These are phyloP conservation scores for Pseudofabraea citricarpa DNA, from an alignment of 2,329 filamentous ascomycete genomes.

Conservation along the genomic window DNA sequence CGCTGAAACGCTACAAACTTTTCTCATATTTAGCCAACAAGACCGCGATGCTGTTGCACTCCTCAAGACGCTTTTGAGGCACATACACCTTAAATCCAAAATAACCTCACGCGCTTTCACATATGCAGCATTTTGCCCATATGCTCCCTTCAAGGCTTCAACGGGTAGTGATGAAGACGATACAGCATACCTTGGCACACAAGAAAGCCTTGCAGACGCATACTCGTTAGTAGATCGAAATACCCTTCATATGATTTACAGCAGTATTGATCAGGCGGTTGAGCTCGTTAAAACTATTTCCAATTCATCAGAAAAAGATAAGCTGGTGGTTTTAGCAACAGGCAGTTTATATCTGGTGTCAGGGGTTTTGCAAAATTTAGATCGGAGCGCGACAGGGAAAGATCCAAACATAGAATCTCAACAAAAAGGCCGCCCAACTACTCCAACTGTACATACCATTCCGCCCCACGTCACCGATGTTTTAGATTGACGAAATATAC, in stretches of 20 bases:
- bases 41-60: conserved; percentile 69
- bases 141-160: conserved; percentile 53
- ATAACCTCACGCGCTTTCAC: conserved; percentile 46
- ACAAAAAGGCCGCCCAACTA: too few species aligned
- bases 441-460: too few species aligned
- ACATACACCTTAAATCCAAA: not conserved
- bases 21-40: conserved; percentile 90
- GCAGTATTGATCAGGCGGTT: conserved; percentile 70
- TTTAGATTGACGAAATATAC: too few species aligned
- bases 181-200: conserved; percentile 54
- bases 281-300: conserved; percentile 39
- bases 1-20: conserved; percentile 7
- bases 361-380: conserved; percentile 67
- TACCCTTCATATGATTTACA: conserved; percentile 43
- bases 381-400: too few species aligned
- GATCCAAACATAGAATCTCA: too few species aligned
- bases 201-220: conserved; percentile 57
- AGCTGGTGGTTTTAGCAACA: conserved; percentile 66
- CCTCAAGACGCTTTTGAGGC: conserved; percentile 54
- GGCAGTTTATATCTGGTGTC: conserved; percentile 84
- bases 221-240: conserved; percentile 53
- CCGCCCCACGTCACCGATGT: too few species aligned
- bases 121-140: conserved; percentile 77
- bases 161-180: not conserved
- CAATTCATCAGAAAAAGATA: conserved; percentile 29